Conservation (phyloP, 2,329 filamentous ascomycete genomes). For the Chrysoporthe austroafricana region DNA sequence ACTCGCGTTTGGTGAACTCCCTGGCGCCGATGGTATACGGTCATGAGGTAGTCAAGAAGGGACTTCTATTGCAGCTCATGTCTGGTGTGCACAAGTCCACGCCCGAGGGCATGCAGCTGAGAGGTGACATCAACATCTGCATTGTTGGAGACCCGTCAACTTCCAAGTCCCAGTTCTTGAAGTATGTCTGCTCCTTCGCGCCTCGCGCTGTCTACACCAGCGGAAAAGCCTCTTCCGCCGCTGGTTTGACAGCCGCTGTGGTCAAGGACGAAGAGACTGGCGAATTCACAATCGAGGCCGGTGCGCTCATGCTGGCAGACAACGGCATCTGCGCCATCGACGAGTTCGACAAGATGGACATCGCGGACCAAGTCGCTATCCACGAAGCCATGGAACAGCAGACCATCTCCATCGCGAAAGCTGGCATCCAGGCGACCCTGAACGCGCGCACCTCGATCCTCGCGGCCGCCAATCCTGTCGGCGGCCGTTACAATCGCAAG, state of each 20-base stretch:
- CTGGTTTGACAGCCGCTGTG: slow-evolving; percentile 94
- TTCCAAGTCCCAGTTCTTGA: slow-evolving; percentile 96
- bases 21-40: slow-evolving; percentile 97
- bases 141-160: slow-evolving; percentile 97
- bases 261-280: slow-evolving; percentile 98
- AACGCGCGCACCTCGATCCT: slow-evolving; percentile 96
- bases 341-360: slow-evolving; percentile 99
- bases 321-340: slow-evolving; percentile 98
- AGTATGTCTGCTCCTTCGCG: slow-evolving; percentile 97
- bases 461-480: slow-evolving; percentile 93
- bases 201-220: slow-evolving; percentile 97
- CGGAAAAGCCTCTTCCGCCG: slow-evolving; percentile 94
- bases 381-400: slow-evolving; percentile 99
- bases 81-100: slow-evolving; percentile 94
- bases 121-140: slow-evolving; percentile 98
- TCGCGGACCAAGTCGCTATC: slow-evolving; percentile 94
- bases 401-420: slow-evolving; percentile 98
- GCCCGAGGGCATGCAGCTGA: slow-evolving; percentile 89
- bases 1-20: slow-evolving; percentile 87
- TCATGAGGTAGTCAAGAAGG: slow-evolving; percentile 97
- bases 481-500: slow-evolving; percentile 96
- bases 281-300: slow-evolving; percentile 97
- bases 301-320: slow-evolving; percentile 94
- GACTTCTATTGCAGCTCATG: slow-evolving; percentile 89
- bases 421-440: slow-evolving; percentile 94